Evolutionary conservation across 2,329 filamentous ascomycete species (phyloP).

Genomic region (Fusarium luffae): DNA sequence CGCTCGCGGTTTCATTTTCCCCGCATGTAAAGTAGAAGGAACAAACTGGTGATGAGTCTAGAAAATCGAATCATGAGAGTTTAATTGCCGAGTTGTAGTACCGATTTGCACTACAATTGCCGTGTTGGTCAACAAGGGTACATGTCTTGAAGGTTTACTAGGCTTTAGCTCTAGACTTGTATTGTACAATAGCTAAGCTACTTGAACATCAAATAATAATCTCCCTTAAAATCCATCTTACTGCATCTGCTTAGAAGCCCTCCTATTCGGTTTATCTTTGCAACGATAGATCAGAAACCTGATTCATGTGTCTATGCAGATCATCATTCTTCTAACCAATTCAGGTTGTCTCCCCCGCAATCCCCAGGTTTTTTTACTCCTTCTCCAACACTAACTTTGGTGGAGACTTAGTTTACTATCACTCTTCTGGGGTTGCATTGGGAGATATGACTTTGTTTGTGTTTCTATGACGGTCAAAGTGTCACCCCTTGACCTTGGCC

Average conservation of each 20-base stretch:
- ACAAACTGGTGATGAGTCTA: background rate
- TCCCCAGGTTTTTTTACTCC: conserved; percentile 28
- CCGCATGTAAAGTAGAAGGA: conserved; percentile 1
- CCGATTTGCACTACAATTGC: background rate
- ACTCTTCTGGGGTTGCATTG: conserved; percentile 33
- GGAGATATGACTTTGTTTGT: background rate
- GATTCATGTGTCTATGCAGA: conserved; percentile 21
- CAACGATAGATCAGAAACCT: conserved; percentile 21
- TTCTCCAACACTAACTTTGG: conserved; percentile 32
- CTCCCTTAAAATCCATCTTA: background rate
- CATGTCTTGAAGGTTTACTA: background rate
- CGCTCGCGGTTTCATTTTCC: conserved; percentile 10
- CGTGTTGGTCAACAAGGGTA: background rate
- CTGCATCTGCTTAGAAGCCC: background rate
- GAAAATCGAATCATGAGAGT: background rate
- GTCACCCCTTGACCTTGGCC: background rate
- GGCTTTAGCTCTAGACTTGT: background rate
- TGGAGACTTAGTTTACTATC: conserved; percentile 1
- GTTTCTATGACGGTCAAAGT: conserved; percentile 19
- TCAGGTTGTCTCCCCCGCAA: conserved; percentile 26
- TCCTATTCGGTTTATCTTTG: conserved; percentile 39
- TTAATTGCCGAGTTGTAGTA: conserved; percentile 4
- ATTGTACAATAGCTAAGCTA: background rate
- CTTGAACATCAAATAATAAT: background rate
- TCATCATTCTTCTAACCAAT: conserved; percentile 15